Evolutionary conservation across 2,329 filamentous ascomycete species (phyloP).

Genomic region (Cytospora paraplurivora): DNA sequence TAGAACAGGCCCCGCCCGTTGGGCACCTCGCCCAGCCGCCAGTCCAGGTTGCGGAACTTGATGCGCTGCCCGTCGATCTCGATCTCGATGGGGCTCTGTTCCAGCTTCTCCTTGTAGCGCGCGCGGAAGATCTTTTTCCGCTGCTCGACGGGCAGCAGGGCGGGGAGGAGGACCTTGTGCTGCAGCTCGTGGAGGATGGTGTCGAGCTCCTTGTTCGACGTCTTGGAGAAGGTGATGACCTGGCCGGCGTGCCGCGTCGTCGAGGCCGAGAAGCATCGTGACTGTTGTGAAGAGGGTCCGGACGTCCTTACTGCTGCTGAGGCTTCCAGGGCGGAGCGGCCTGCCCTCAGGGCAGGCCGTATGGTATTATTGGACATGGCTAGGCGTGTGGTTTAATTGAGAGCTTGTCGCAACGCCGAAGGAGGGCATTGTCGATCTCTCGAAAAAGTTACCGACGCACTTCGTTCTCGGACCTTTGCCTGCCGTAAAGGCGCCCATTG

Average conservation of each 20-base stretch:
- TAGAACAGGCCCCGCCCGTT: slow-evolving; percentile 44
- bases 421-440: slow-evolving; percentile 17
- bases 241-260: slow-evolving; percentile 32
- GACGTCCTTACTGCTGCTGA: slow-evolving; percentile 26
- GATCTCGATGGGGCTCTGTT: slow-evolving; percentile 58
- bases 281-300: slow-evolving; percentile 22
- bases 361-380: slow-evolving; percentile 33
- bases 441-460: slow-evolving; percentile 23
- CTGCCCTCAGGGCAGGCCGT: slow-evolving; percentile 32
- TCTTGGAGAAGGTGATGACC: slow-evolving; percentile 51
- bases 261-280: slow-evolving; percentile 34
- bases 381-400: slow-evolving; percentile 7
- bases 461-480: background rate
- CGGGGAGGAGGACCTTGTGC: slow-evolving; percentile 62
- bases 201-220: slow-evolving; percentile 58
- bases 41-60: slow-evolving; percentile 52
- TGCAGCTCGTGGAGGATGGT: slow-evolving; percentile 55
- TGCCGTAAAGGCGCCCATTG: background rate
- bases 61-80: slow-evolving; percentile 60
- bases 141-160: slow-evolving; percentile 57
- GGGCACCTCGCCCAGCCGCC: slow-evolving; percentile 44
- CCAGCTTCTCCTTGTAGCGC: slow-evolving; percentile 50
- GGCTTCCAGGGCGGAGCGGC: slow-evolving; percentile 30
- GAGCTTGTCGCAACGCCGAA: slow-evolving; percentile 13
- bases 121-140: slow-evolving; percentile 54